A percentile compares a stretch with the other conserved stretches of the same genome.
Evolutionary conservation across 345 rosid species (phyloP).

Genomic region (Rubroshorea leprosula): DNA sequence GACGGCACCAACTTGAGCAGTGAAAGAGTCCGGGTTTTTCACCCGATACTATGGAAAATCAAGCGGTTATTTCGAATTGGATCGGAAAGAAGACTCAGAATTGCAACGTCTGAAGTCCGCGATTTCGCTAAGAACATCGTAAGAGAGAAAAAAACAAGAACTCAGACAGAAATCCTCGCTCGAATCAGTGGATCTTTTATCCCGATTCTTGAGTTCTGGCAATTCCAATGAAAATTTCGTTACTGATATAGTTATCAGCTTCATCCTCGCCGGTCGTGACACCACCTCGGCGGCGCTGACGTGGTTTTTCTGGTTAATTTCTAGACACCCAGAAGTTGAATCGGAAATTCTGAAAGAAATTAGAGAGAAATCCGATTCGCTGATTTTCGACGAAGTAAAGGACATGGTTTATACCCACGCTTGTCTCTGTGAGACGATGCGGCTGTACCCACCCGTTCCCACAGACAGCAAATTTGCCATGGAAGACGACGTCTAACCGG

Average conservation of each 20-base stretch:
- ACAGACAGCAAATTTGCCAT: neutral
- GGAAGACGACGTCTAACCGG: neutral
- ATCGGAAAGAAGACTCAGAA: slow-evolving; percentile 37
- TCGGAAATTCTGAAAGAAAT: slow-evolving; percentile 20
- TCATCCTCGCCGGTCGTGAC: slow-evolving; percentile 63
- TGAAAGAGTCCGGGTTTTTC: slow-evolving; percentile 23
- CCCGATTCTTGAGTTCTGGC: slow-evolving; percentile 48
- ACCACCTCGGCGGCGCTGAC: slow-evolving; percentile 71
- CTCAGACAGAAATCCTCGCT: slow-evolving; percentile 6
- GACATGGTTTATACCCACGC: slow-evolving; percentile 51
- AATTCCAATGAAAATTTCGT: slow-evolving; percentile 34
- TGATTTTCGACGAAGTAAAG: neutral
- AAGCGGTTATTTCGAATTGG: slow-evolving; percentile 38
- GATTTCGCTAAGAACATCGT: slow-evolving; percentile 45
- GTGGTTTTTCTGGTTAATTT: slow-evolving; percentile 69
- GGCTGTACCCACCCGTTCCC: neutral
- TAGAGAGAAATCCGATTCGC: neutral
- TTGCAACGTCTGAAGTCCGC: slow-evolving; percentile 31
- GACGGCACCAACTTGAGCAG: slow-evolving; percentile 35
- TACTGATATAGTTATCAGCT: slow-evolving; percentile 57
- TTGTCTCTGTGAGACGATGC: slow-evolving; percentile 29
- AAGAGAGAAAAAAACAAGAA: slow-evolving; percentile 33
- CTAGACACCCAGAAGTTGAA: slow-evolving; percentile 34
- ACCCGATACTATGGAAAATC: slow-evolving; percentile 39
- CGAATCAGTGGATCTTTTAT: slow-evolving; percentile 43